Evolutionary conservation across 1,284 basidiomycete genomes (phyloP), one percentile per base, ranked within the genome.

Genomic region (Heterobasidion annosum): DNA sequence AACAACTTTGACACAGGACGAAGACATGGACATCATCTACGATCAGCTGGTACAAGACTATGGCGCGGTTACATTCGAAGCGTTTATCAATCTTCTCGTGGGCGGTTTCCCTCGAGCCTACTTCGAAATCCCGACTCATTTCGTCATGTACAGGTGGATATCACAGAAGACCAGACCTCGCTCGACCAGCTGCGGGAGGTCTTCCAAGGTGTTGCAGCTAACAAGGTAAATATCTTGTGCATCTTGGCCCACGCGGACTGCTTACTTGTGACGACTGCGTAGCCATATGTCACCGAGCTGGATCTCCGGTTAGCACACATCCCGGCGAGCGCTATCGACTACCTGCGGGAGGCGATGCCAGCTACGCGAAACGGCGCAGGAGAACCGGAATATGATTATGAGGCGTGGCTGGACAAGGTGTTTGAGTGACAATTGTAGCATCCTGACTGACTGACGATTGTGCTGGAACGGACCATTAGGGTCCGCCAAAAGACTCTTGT

Each of bases 91-190:
- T 59, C 86, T 98, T 58, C 70, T 99, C 68, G 94, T 93, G 66
- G 25, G 25, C 3, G 25, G 3, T 25, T 25, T 25, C 1, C 3
- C 25, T 25, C 25, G 3, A 54, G 78, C 58, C 44, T 53, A 16
- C 15, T 57, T 33, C 32, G 33, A 10, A 7, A 34, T n/a, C 15
- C 25, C 4, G 25, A 25, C 4, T 25, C 16, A 19, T 48, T 48
- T 50, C 33, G 9, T 32, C 8, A n/a, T 18, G 18, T 47, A 16
- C 59, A 94, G 92, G 89, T 95, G 49, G 92, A 95, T 50, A 96
- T 98, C 60, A 96, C 86, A 34, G 93, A 98, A 73, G 97, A 98
- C 66, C 93, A 96, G 54, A 95, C 92, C 1, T 91, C 93, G 1
- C 82, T 89, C 0, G 93, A 95, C 54, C 96, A 98, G 66, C 78